Evolutionary conservation across 2,329 filamentous ascomycete species (phyloP), one percentile per base, ranked within the genome.

Genomic region (Furcasterigmium sp.): DNA sequence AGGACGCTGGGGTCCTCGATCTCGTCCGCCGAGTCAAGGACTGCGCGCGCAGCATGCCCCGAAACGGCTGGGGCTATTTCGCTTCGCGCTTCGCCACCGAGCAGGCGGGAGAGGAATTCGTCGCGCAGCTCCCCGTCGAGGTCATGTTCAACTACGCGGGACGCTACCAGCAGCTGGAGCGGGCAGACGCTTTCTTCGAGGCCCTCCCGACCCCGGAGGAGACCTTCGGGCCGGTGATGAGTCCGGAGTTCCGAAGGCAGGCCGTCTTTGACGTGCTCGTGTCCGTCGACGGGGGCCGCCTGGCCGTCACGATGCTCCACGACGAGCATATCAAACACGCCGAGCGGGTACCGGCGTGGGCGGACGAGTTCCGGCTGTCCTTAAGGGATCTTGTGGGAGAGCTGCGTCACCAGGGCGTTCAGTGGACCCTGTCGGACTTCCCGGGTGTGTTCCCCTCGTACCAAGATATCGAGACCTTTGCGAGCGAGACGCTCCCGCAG

Each of bases 121-220:
- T 26, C 23, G 30, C 30, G 8, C 20, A 37, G 15, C 30, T 47
- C 10, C 55, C 55, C 1, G 32, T 58, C 17, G 56, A 58, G 25
- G 46, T 59, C 11, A 55, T 54, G 0, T 51, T 59, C 8, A 59
- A 59, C 17, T 58, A 57, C 15, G 49, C 57, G 0, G 56, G 56
- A 1, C 47, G 50, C 25, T 61, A 56, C 19, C 58, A 61, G 15
- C 58, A 61, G 8, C 49, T 61, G 1, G 57, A 61, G 19, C 52
- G 51, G 4, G 45, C 51, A 2, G 55, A 47, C 1, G 55, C 54
- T 4, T 47, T 59, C 0, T 58, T 61, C 19, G 56, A 46, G 5
- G 14, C 23, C 18, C 18, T 26, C 18, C n/a, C 25, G 37, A 26
- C 21, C 11, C 6, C 17, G 20, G 6, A 20, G 4, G 32, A 42